phyloP scores from a whole-genome alignment of 257 asterid species.

The Solanum ahanhuiri region DNA sequence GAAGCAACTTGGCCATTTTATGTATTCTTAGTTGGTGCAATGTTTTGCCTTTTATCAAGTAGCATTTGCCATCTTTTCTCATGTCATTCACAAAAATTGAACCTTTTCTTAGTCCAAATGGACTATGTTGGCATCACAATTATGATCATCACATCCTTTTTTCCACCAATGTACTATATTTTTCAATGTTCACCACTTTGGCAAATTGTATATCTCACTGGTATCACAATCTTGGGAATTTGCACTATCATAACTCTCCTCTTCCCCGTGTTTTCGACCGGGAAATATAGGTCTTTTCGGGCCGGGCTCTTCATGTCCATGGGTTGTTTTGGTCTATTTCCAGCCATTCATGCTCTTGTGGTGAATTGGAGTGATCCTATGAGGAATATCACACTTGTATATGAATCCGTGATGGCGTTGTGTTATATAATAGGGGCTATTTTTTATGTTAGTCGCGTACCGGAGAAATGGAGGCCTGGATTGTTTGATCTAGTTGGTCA shows the following conservation, averaged over 20 bases:
- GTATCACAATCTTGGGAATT: conserved; percentile 55
- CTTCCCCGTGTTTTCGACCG: conserved; percentile 57
- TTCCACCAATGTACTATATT: conserved; percentile 12
- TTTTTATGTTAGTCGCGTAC: conserved; percentile 61
- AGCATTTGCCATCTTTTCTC: conserved; percentile 79
- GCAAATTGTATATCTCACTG: conserved; percentile 6
- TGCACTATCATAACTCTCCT: conserved; percentile 54
- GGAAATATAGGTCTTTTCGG: conserved; percentile 47
- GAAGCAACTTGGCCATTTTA: conserved; percentile 76
- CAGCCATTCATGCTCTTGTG: conserved; percentile 55
- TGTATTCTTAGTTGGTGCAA: conserved; percentile 62
- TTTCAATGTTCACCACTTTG: conserved; percentile 6
- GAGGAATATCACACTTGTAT: conserved; percentile 38
- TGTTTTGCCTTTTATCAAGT: conserved; percentile 91
- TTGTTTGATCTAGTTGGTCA: conserved; percentile 87
- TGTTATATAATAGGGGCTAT: conserved; percentile 58
- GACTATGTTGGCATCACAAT: conserved; percentile 87
- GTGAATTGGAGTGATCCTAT: conserved; percentile 78
- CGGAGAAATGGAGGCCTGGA: conserved; percentile 93
- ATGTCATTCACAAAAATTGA: conserved; percentile 63
- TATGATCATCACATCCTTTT: conserved; percentile 87
- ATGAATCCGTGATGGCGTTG: conserved; percentile 67
- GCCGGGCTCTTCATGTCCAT: conserved; percentile 62
- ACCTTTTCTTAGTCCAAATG: conserved; percentile 46
- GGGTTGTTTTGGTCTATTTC: conserved; percentile 78